These are phyloP conservation scores for Linum tenue DNA, from an alignment of 345 rosid species.

Conservation along the genomic window DNA sequence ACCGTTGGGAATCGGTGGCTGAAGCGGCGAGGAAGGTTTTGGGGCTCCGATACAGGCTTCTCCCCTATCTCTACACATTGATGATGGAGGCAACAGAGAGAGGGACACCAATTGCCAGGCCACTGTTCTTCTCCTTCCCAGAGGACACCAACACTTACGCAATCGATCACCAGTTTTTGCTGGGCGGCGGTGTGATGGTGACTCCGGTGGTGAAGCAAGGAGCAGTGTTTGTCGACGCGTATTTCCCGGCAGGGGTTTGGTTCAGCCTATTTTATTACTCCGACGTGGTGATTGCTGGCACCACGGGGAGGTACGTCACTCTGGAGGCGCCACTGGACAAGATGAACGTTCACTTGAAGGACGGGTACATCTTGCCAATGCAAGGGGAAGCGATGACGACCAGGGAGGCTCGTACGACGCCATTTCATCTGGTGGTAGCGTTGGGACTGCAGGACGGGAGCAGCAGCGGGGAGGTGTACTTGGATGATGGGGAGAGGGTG, in stretches of 20 bases:
- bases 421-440: conserved; percentile 43
- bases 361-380: conserved; percentile 57
- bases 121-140: conserved; percentile 68
- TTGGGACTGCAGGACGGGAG: conserved; percentile 26
- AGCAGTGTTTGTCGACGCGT: conserved; percentile 33
- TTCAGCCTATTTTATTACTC: conserved; percentile 56
- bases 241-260: conserved; percentile 68
- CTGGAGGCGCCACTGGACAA: conserved; percentile 49
- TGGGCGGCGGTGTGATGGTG: conserved; percentile 53
- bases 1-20: conserved; percentile 70
- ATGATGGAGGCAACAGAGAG: conserved; percentile 50
- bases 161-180: conserved; percentile 42
- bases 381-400: conserved; percentile 68
- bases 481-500: conserved; percentile 52
- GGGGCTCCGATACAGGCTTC: conserved; percentile 52
- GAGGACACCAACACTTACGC: conserved; percentile 41
- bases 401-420: conserved; percentile 36
- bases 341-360: conserved; percentile 49
- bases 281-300: conserved; percentile 18
- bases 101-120: conserved; percentile 66
- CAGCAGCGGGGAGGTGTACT: conserved; percentile 43
- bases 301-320: conserved; percentile 30
- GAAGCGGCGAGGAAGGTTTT: conserved; percentile 55
- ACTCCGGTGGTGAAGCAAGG: conserved; percentile 43
- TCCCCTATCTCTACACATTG: conserved; percentile 61